Conservation (phyloP, 805 yeast genomes). For the Kazachstania viticola region DNA sequence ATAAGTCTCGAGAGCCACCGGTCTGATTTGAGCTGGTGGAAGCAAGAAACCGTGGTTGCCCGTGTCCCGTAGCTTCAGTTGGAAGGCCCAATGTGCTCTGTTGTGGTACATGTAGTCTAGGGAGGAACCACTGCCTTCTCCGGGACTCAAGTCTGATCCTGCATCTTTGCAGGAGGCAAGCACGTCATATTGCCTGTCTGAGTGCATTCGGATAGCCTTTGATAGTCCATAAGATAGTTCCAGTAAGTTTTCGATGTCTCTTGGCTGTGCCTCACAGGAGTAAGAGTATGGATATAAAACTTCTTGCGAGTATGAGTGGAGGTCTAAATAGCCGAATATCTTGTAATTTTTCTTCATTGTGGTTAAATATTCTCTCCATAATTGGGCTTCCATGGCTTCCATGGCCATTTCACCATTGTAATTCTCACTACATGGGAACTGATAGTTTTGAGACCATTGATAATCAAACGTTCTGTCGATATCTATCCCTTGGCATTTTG, state of each 20-base stretch:
- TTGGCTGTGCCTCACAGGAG: constrained; percentile 59
- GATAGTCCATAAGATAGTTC: constrained; percentile 75
- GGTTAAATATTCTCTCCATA: constrained; percentile 38
- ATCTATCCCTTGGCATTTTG: constrained; percentile 71
- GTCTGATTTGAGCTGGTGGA: constrained; percentile 56
- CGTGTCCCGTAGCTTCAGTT: constrained; percentile 67
- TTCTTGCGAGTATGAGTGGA: constrained; percentile 80
- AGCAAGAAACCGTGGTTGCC: constrained; percentile 76
- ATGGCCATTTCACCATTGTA: constrained; percentile 68
- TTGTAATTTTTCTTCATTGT: constrained; percentile 36
- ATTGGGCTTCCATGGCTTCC: constrained; percentile 49
- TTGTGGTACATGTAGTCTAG: constrained; percentile 78
- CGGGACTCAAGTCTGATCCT: constrained; percentile 62
- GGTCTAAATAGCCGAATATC: constrained; percentile 67
- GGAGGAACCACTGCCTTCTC: constrained; percentile 68
- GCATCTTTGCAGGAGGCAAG: constrained; percentile 70
- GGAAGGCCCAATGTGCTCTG: constrained; percentile 76
- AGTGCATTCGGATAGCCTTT: constrained; percentile 52
- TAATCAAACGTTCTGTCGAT: constrained; percentile 74
- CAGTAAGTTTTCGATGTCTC: constrained; percentile 70
- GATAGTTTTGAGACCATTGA: constrained; percentile 56
- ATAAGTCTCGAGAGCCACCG: constrained; percentile 69
- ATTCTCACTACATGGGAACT: constrained; percentile 70
- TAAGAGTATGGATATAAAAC: constrained; percentile 74
- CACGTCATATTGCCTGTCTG: constrained; percentile 59